Evolutionary conservation across 352 stramenopile species (phyloP), one percentile per base, ranked within the genome.

Genomic region (Phytophthora crassamura): DNA sequence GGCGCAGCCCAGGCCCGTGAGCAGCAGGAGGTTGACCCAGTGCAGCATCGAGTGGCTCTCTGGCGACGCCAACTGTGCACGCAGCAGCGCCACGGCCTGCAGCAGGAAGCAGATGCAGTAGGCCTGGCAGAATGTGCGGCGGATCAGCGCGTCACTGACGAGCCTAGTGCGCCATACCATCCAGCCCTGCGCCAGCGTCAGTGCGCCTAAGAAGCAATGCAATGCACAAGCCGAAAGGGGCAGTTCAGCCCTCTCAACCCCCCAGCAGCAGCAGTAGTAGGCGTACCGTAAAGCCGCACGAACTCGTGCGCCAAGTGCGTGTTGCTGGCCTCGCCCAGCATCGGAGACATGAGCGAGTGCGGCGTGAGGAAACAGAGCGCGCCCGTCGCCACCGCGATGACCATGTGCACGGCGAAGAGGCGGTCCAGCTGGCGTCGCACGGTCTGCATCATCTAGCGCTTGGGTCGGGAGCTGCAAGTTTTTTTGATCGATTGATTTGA

Each of bases 81-180:
- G 85, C 39, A 94, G 50, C 28, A 94, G 77, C 47, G 80, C 81
- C 25, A 91, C 52, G 20, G 84, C 74, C 60, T 95, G 88, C 52
- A 95, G 79, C 50, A 73, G 74, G 68, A 95, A 95, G 76, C 86
- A 95, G 50, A 93, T 89, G 73, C 84, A 93, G 66, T 95, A 95
- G 18, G 85, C 88, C 68, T 95, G 88, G 60, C 88, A 95, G 70
- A 95, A 95, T 46, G 88, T 95, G 49, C 86, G 86, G 28, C 88
- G 85, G 56, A 95, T 77, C 39, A 95, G 75, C 54, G 84, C 85
- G 59, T 94, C 88, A 62, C 86, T 93, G 65, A 95, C 88, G 59
- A 93, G 84, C 6, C 88, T 83, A 40, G 88, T 94, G 50, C 86
- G 86, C 85, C 86, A 94, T 46, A 95, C 88, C 64, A 95, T 86